These are phyloP conservation scores for Backusella tuberculispora DNA, from an alignment of 192 early-diverging fungal species.

Conservation along the genomic window DNA sequence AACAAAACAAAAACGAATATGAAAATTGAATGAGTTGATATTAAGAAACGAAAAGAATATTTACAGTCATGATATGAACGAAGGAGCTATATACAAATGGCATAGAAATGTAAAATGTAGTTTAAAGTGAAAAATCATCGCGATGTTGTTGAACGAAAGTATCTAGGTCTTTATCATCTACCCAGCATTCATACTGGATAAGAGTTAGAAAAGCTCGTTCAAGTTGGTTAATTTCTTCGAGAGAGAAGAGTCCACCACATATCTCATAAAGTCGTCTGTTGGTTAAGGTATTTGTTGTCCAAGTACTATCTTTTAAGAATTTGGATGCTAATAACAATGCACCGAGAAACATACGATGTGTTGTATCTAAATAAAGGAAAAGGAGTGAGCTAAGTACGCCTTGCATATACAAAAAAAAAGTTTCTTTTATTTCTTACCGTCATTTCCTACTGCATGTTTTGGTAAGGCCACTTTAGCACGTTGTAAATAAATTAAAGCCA, in stretches of 20 bases:
- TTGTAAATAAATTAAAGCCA: constrained; percentile 39
- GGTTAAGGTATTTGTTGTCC: constrained; percentile 9
- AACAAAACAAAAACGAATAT: neutral
- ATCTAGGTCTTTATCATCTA: constrained; percentile 25
- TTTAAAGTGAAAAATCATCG: constrained; percentile 29
- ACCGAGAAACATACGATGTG: constrained; percentile 40
- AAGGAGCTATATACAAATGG: constrained; percentile 10
- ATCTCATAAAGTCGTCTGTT: constrained; percentile 36
- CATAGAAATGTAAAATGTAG: neutral
- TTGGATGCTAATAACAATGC: constrained; percentile 39
- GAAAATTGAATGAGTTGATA: neutral
- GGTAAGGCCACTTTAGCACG: constrained; percentile 34
- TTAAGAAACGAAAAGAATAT: neutral
- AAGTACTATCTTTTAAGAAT: constrained; percentile 21
- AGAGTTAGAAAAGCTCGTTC: constrained; percentile 34
- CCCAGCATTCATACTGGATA: constrained; percentile 34
- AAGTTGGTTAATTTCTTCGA: constrained; percentile 35
- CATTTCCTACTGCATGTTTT: constrained; percentile 32
- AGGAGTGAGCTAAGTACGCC: neutral
- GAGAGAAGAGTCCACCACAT: constrained; percentile 34
- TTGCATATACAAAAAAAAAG: neutral
- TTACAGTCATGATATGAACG: constrained; percentile 13
- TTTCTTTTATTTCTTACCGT: constrained; percentile 22
- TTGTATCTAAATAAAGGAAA: constrained; percentile 27
- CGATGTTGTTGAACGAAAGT: constrained; percentile 25